Base-by-base conservation (phyloP, 164 flowering plant genomes). In the Cinnamomum chago region DNA sequence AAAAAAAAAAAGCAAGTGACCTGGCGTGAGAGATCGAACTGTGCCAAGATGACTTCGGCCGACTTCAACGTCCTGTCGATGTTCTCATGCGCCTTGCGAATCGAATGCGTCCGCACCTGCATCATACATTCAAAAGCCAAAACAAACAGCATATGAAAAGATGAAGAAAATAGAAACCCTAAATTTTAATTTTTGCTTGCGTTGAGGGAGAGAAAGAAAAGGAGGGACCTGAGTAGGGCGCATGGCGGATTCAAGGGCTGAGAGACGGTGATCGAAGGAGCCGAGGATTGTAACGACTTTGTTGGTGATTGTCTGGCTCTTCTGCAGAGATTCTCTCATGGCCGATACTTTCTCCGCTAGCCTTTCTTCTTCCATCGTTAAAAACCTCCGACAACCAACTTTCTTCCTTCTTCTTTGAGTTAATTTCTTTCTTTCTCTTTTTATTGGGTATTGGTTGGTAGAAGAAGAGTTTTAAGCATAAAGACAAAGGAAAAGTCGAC, bases 241-340 rank as follows among this genome's bases (percentile, higher is more conserved):
- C 98, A 94, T 91, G 73, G 97, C 97, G 75, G 98, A 86, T 73
- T 94, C 97, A 47, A 94, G 91, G 27, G 94, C 92, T 55, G 98
- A 94, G 79, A 93, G 94, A 30, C 98, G 97, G 82, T 90, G 90
- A 68, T 93, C 98, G 76, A 93, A 93, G 69, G 98, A 94, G 27
- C 98, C 97, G 40, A 94, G 89, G 72, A 91, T 91, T 30, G 90
- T 50, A 71, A 92, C 96, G 90, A 94, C 87, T 77, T 75, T 89
- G 67, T 91, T 92, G 6, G 98, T 94, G 75, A 85, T 84, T 23
- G 90, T 85, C 76, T 92, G 98, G 84, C 98, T 91, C 87, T 90
- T 91, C 52, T 85, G 90, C 62, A 94, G 82, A 33, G 95, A 85
- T 17, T 94, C 98, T 58, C 90, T 79, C 85, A 92, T 85, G 76